Evolutionary conservation across 2,329 filamentous ascomycete species (phyloP), one percentile per base, ranked within the genome.

Genomic region (Rhynchosporium secalis): DNA sequence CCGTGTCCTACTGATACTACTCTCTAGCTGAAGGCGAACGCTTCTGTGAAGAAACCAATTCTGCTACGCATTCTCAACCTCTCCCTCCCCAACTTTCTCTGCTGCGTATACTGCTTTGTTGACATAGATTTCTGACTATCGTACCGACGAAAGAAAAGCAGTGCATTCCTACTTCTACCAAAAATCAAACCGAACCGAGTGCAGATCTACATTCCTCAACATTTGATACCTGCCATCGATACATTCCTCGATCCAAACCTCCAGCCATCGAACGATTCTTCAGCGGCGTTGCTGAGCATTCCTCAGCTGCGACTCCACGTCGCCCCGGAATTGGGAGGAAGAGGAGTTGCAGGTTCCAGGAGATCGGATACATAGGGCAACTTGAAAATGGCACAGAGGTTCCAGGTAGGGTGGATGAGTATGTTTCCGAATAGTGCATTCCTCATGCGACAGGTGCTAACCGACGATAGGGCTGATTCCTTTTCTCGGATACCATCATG

Each of bases 401-500:
- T 75, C 70, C 62, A 67, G 61, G 67, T 70, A 36, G 71, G 69
- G 49, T 68, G 71, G 64, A 66, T 71, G 65, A 71, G 74, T 75
- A 69, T 57, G 74, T 73, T 41, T 54, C 38, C 12, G 46, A 45
- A 56, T 55, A 61, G 56, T 61, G 55, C 58, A 54, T 26, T 36
- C 33, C 56, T 60, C 40, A 40, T 61, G 46, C 46, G 33, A 41
- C 47, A 13, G 12, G 51, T 29, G 62, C 62, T 64, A 51, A 64
- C 38, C 6, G 8, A 36, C 28, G n/a, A 4, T 65, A 87, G 86
- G 85, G 73, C 85, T 83, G 70, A 78, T 89, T 75, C 87, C 87
- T 69, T 89, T 89, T 74, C 80, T 89, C 63, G 87, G 87, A 69
- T 89, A 89, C 73, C 87, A 89, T 74, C 86, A 99, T 86, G 89